phyloP scores from a whole-genome alignment of 352 stramenopile species.

The Globisporangium barbulae region DNA sequence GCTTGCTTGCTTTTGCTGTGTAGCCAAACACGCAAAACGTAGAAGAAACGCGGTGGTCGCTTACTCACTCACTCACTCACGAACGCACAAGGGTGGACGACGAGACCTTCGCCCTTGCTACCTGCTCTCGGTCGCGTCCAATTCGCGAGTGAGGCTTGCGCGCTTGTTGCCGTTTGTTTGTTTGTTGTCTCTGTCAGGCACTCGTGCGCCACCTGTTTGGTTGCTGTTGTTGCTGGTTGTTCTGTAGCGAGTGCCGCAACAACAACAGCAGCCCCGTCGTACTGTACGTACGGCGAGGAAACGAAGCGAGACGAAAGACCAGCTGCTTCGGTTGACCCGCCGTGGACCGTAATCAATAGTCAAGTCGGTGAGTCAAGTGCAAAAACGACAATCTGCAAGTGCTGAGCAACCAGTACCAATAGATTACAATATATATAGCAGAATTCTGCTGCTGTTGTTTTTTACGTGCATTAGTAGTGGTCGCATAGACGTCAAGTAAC shows the following conservation, averaged over 20 bases:
- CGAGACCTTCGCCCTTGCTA: neutral
- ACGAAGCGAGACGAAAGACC: neutral
- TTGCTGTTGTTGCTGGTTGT: neutral
- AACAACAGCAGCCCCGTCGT: neutral
- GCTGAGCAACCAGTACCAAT: no score
- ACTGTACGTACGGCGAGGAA: neutral
- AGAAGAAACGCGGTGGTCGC: neutral
- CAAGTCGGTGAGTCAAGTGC: neutral
- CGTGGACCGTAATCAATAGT: neutral
- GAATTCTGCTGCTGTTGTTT: no score
- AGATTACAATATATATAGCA: no score
- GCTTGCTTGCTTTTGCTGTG: neutral
- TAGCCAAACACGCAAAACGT: conserved; percentile 3
- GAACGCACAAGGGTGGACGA: neutral
- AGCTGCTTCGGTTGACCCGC: neutral
- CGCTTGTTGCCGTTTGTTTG: neutral
- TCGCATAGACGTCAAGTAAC: no score
- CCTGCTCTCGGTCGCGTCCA: neutral
- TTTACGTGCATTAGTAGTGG: no score
- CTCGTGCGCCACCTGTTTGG: neutral
- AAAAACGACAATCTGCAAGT: no score
- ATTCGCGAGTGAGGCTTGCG: neutral
- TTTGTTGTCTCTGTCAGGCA: neutral
- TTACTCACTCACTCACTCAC: neutral
- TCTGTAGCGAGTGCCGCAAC: neutral